phyloP scores from a whole-genome alignment of 192 early-diverging fungal species.

The Linnemannia zychae region DNA sequence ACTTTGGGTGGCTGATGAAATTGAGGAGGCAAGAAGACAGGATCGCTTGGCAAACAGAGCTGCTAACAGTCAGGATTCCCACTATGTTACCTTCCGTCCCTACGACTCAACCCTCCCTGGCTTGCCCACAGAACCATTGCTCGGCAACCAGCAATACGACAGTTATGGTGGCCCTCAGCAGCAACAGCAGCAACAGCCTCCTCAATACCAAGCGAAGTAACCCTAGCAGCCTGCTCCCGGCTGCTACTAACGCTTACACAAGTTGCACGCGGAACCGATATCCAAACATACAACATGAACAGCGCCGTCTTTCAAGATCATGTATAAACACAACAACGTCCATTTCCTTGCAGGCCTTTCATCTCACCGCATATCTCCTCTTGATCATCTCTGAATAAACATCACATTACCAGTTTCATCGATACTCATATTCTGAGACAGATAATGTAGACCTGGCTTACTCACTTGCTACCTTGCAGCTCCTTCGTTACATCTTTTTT shows the following conservation, averaged over 20 bases:
- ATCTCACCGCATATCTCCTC: neutral
- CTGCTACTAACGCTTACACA: neutral
- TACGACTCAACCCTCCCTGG: slow-evolving; percentile 36
- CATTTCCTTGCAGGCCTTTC: neutral
- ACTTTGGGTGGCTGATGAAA: slow-evolving; percentile 74
- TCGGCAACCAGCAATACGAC: slow-evolving; percentile 25
- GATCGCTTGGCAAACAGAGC: slow-evolving; percentile 40
- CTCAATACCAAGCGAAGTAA: slow-evolving; percentile 4
- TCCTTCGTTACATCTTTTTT: too few species aligned
- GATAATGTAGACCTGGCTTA: too few species aligned
- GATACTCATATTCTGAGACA: too few species aligned
- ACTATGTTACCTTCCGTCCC: slow-evolving; percentile 53
- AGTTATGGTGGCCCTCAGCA: slow-evolving; percentile 10
- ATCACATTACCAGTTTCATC: too few species aligned
- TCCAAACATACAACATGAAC: neutral
- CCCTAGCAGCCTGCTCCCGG: slow-evolving; percentile 6
- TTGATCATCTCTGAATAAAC: neutral
- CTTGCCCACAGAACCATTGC: slow-evolving; percentile 38
- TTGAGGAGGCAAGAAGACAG: slow-evolving; percentile 58
- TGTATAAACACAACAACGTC: neutral
- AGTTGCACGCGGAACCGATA: neutral
- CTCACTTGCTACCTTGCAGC: too few species aligned
- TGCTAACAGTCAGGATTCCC: slow-evolving; percentile 29
- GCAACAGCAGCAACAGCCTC: neutral
- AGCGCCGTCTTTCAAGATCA: neutral